These are phyloP conservation scores for Ambrosia artemisiifolia DNA, from an alignment of 129 eudicot genomes.

Conservation along the genomic window DNA sequence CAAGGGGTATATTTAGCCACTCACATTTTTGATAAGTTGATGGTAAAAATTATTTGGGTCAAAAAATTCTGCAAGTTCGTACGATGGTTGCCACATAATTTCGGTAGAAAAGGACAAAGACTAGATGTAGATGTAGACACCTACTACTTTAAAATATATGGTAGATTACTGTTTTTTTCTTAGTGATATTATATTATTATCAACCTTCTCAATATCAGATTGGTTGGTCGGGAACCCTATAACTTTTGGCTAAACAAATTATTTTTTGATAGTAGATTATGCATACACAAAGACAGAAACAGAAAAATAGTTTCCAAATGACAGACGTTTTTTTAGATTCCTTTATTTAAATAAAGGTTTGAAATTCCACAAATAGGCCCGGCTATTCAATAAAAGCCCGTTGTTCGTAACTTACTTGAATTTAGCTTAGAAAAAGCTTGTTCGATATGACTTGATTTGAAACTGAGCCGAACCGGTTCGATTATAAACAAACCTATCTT, in stretches of 20 bases:
- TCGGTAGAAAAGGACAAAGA: conserved; percentile 19
- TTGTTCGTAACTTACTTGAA: too few relatives aligned
- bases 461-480: too few relatives aligned
- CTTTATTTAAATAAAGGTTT: too few relatives aligned
- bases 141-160: conserved; percentile 8
- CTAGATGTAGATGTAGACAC: conserved; percentile 4
- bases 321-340: background rate
- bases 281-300: background rate
- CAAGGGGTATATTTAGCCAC: too few relatives aligned
- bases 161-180: conserved; percentile 20
- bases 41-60: background rate
- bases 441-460: too few relatives aligned
- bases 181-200: background rate
- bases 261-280: background rate
- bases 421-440: too few relatives aligned
- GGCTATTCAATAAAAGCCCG: too few relatives aligned
- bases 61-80: background rate
- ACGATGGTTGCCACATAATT: conserved; percentile 20
- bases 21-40: background rate
- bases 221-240: conserved; percentile 18
- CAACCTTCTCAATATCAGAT: conserved; percentile 18
- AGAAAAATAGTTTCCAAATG: background rate
- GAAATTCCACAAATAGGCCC: too few relatives aligned
- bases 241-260: background rate
- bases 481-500: too few relatives aligned